Base-by-base conservation (phyloP, 163 green algal species). In the Volvox carteri region DNA sequence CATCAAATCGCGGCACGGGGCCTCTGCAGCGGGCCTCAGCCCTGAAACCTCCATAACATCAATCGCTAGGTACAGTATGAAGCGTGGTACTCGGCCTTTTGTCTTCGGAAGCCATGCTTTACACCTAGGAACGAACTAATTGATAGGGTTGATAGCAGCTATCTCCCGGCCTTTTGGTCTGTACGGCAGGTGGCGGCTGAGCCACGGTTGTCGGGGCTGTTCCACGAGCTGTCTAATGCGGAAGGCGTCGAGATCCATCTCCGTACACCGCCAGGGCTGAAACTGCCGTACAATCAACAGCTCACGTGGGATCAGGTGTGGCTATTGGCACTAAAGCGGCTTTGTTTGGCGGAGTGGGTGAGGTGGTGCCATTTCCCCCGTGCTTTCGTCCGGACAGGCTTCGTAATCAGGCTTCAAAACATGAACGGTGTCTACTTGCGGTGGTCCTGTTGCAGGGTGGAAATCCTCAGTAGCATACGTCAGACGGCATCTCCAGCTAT, bases 131-230 rank as follows among this genome's bases (percentile, higher is more conserved):
- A n/a, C n/a, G n/a, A n/a, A n/a, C n/a, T n/a, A n/a, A n/a, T n/a
- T n/a, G n/a, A n/a, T n/a, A n/a, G n/a, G n/a, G n/a, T n/a, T n/a
- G n/a, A n/a, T n/a, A n/a, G n/a, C n/a, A n/a, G n/a, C n/a, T n/a
- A n/a, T n/a, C n/a, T n/a, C n/a, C n/a, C n/a, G n/a, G n/a, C n/a
- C n/a, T n/a, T n/a, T n/a, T n/a, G n/a, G n/a, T n/a, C n/a, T n/a
- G n/a, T n/a, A n/a, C n/a, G n/a, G 33, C 68, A 88, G 81, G 81
- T 88, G 35, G 81, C 81, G 2, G 67, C 83, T 2, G 83, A 88
- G 48, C 83, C 83, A 5, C 83, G 83, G 8, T 67, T 88, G 14
- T 44, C 68, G 7, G 83, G 67, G 21, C 12, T 88, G 37, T 88
- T 88, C 68, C 83, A 88, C 35, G 68, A 81, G 68, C 68, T 88